Percentiles rank a stretch among this genome's conserved stretches.
These are phyloP conservation scores for Trichoderma gracile DNA, from an alignment of 2,329 filamentous ascomycete species.

Conservation along the genomic window DNA sequence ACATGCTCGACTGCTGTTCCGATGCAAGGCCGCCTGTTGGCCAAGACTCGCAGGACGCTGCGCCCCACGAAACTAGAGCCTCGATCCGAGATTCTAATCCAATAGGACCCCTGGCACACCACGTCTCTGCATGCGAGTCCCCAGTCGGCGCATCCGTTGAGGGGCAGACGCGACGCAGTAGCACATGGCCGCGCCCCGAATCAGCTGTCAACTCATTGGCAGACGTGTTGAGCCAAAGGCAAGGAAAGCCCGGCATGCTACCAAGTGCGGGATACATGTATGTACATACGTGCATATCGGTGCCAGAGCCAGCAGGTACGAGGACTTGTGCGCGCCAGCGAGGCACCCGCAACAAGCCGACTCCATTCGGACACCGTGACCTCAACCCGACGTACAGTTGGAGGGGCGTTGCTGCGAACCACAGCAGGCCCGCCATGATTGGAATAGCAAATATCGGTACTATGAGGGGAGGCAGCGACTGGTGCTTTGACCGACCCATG, in stretches of 20 bases:
- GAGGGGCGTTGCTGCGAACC: slow-evolving; percentile 22
- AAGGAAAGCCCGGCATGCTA: slow-evolving; percentile 9
- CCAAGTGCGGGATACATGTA: slow-evolving; percentile 10
- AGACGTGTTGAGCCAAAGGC: background rate
- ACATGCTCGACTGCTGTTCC: slow-evolving; percentile 9
- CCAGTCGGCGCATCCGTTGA: slow-evolving; percentile 17
- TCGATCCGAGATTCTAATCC: slow-evolving; percentile 19
- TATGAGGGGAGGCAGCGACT: slow-evolving; percentile 1
- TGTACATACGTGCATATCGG: background rate
- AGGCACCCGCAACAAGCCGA: slow-evolving; percentile 20
- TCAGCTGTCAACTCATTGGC: slow-evolving; percentile 9
- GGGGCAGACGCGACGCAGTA: slow-evolving; percentile 20
- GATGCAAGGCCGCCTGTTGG: slow-evolving; percentile 13
- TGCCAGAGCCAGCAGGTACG: too few relatives aligned
- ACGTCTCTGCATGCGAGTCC: slow-evolving; percentile 9
- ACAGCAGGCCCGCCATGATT: slow-evolving; percentile 8
- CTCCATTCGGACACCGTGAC: slow-evolving; percentile 17
- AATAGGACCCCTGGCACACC: slow-evolving; percentile 20
- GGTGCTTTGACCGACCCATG: background rate
- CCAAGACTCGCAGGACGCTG: slow-evolving; percentile 10
- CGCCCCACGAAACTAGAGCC: slow-evolving; percentile 12
- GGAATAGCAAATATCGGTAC: background rate
- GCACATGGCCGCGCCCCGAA: slow-evolving; percentile 23
- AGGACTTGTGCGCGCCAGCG: background rate
- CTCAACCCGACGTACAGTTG: slow-evolving; percentile 7